phyloP scores from a whole-genome alignment of 2,329 filamentous ascomycete species.

The Sporothrix phasma region DNA sequence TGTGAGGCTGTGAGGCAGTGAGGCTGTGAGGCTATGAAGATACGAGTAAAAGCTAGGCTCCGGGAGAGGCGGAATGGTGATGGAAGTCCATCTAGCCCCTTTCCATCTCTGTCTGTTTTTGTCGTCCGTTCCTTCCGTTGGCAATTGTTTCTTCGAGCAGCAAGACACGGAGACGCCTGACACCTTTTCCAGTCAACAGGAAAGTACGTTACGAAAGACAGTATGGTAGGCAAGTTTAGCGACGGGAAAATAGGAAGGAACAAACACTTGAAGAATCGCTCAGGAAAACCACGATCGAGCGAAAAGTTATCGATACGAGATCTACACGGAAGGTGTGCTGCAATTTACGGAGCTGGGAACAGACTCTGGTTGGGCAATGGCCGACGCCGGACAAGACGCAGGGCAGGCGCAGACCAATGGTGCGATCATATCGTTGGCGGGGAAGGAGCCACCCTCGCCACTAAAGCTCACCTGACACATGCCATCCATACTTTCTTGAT shows the following conservation, averaged over 20 bases:
- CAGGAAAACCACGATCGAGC: background rate
- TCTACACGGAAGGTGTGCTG: background rate
- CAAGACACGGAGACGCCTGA: background rate
- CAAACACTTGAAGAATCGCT: background rate
- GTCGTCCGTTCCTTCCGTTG: background rate
- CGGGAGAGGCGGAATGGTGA: background rate
- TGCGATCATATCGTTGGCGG: background rate
- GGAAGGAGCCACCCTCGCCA: background rate
- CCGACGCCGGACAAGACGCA: background rate
- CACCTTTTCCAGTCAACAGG: background rate
- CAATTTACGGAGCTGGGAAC: background rate
- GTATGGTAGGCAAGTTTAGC: background rate
- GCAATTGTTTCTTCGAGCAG: too few relatives aligned
- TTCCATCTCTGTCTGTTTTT: background rate
- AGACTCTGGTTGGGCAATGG: background rate
- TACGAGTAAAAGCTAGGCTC: too few relatives aligned
- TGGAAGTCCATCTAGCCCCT: background rate
- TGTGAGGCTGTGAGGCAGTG: background rate
- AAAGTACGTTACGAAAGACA: background rate
- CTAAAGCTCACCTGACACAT: background rate
- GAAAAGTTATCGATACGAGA: background rate
- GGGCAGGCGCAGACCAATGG: background rate
- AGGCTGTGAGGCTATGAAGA: background rate
- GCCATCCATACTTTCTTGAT: conserved; percentile 2
- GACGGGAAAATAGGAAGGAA: conserved; percentile 3